A percentile compares a stretch with the other conserved stretches of the same genome.
phyloP scores from a whole-genome alignment of 2,329 filamentous ascomycete genomes.

The Rhynchosporium secalis region DNA sequence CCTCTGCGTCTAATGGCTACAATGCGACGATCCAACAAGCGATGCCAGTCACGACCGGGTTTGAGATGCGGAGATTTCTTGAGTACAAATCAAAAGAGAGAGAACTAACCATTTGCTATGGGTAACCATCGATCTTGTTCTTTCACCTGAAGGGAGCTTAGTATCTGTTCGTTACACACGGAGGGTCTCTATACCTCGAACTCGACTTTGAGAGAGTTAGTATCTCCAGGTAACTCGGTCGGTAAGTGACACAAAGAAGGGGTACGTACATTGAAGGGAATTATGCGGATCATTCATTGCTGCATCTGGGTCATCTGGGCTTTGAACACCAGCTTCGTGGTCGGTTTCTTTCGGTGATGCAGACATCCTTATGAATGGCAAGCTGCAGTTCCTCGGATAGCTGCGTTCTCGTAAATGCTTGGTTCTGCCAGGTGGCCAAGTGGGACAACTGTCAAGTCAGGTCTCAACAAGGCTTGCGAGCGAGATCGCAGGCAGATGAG shows the following conservation, averaged over 20 bases:
- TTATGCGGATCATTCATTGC: constrained; percentile 88
- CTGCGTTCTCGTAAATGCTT: constrained; percentile 25
- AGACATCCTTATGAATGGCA: constrained; percentile 82
- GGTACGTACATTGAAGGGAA: constrained; percentile 60
- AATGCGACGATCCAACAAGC: constrained; percentile 51
- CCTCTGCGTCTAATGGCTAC: constrained; percentile 45
- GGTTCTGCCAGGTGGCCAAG: constrained; percentile 21
- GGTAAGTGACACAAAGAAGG: constrained; percentile 13
- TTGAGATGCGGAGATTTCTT: constrained; percentile 34
- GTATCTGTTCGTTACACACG: constrained; percentile 16
- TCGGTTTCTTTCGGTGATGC: constrained; percentile 88
- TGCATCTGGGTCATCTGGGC: constrained; percentile 85
- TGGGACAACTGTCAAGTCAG: constrained; percentile 20
- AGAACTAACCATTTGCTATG: constrained; percentile 98
- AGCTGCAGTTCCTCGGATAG: constrained; percentile 43
- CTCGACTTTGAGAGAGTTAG: constrained; percentile 16
- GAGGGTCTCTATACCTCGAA: constrained; percentile 19
- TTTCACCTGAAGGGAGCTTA: constrained; percentile 51
- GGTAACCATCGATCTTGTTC: constrained; percentile 99
- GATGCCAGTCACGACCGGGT: constrained; percentile 47
- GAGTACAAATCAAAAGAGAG: constrained; percentile 52
- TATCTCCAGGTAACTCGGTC: constrained; percentile 59
- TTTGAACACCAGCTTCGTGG: constrained; percentile 85
- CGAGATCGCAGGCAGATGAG: constrained; percentile 13
- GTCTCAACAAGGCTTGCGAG: constrained; percentile 21